Conservation (phyloP, 2,329 filamentous ascomycete genomes). For the Sclerotinia borealis region DNA sequence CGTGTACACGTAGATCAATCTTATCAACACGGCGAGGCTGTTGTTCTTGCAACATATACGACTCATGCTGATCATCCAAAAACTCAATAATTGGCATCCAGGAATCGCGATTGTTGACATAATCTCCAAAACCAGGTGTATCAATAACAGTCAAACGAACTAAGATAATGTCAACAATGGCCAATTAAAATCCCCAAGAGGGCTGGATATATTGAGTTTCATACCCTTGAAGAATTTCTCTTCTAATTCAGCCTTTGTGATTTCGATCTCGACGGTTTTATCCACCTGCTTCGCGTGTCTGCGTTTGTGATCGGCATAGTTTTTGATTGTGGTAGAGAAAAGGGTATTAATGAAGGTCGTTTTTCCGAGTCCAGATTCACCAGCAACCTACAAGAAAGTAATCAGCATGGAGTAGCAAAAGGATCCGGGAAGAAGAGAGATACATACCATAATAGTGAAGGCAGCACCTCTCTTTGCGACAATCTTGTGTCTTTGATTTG, state of each 20-base stretch:
- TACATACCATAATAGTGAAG: constrained; percentile 93
- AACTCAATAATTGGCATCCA: constrained; percentile 99
- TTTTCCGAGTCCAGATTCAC: constrained; percentile 97
- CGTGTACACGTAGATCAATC: constrained; percentile 97
- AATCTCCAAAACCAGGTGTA: constrained; percentile 97
- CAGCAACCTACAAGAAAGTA: constrained; percentile 65
- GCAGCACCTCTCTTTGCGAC: constrained; percentile 82
- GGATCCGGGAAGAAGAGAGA: background rate
- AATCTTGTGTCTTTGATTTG: constrained; percentile 71
- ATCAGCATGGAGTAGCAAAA: constrained; percentile 6
- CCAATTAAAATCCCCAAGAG: background rate
- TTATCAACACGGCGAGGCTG: constrained; percentile 97
- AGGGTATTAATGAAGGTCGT: constrained; percentile 99
- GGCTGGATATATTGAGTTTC: constrained; percentile 11
- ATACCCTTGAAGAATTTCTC: constrained; percentile 99
- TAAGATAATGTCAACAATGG: constrained; percentile 37
- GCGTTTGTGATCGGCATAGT: constrained; percentile 99
- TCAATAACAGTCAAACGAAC: constrained; percentile 98
- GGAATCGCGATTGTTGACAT: constrained; percentile 99
- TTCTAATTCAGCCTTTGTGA: constrained; percentile 98
- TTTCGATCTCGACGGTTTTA: constrained; percentile 99
- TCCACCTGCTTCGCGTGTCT: constrained; percentile 99
- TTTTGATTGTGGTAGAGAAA: constrained; percentile 99
- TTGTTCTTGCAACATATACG: constrained; percentile 99
- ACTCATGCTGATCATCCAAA: constrained; percentile 99